Evolutionary conservation across 176 grass and related monocot species (phyloP).

Genomic region (Carex myosuroides): DNA sequence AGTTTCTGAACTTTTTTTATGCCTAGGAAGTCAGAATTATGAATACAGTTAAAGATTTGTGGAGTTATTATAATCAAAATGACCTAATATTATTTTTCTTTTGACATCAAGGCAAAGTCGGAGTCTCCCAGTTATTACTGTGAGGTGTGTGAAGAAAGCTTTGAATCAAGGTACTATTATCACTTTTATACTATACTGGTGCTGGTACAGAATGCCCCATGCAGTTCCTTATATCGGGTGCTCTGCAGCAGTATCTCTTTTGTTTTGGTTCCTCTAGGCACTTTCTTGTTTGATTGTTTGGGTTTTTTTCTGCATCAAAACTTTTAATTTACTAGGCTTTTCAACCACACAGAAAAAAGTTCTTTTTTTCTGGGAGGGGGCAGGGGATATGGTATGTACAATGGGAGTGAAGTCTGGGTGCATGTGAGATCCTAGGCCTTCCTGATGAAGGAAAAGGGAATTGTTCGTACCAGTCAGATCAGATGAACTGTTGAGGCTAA

Average conservation of each 20-base stretch:
- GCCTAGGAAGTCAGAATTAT: not conserved
- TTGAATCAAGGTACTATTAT: slow-evolving; percentile 67
- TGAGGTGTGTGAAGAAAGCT: slow-evolving; percentile 65
- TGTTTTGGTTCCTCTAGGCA: not conserved
- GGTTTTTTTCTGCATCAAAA: not conserved
- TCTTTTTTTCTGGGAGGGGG: not conserved
- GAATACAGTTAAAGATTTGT: slow-evolving; percentile 1
- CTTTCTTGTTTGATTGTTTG: not conserved
- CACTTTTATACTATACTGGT: not conserved
- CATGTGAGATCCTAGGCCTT: not conserved
- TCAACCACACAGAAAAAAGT: not conserved
- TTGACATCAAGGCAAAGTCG: slow-evolving; percentile 35
- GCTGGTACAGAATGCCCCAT: not conserved
- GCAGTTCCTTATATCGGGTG: not conserved
- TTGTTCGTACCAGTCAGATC: not conserved
- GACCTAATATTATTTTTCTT: not conserved
- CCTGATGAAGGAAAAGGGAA: not conserved
- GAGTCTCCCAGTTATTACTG: slow-evolving; percentile 61
- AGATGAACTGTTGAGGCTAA: not conserved
- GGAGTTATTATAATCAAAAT: not conserved
- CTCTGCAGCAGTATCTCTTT: not conserved
- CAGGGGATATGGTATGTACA: not conserved
- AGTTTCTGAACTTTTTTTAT: slow-evolving; percentile 6
- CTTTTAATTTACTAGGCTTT: not conserved
- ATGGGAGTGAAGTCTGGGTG: not conserved